A percentile compares a stretch with the other conserved stretches of the same genome.
phyloP scores from a whole-genome alignment of 768 basidiomycete genomes.

The Trichaptum fuscoviolaceum region DNA sequence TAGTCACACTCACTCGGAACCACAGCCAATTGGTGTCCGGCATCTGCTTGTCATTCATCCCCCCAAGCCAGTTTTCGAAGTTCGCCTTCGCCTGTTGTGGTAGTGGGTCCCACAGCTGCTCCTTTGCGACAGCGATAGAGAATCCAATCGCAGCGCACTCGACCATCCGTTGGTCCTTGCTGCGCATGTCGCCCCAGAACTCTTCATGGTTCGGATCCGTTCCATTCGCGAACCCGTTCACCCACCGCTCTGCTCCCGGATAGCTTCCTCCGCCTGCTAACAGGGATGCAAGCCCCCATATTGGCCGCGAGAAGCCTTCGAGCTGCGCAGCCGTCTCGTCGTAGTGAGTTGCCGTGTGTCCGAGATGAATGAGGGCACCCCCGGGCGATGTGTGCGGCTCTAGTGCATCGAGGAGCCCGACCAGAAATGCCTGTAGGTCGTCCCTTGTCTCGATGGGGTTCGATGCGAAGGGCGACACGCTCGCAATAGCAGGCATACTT shows the following conservation, averaged over 20 bases:
- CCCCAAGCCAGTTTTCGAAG: slow-evolving; percentile 62
- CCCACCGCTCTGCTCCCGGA: slow-evolving; percentile 55
- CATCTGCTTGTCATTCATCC: slow-evolving; percentile 81
- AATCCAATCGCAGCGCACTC: slow-evolving; percentile 77
- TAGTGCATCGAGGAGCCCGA: slow-evolving; percentile 58
- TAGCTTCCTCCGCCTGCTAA: slow-evolving; percentile 61
- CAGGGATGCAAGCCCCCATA: slow-evolving; percentile 69
- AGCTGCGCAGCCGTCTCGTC: slow-evolving; percentile 62
- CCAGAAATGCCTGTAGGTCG: slow-evolving; percentile 53
- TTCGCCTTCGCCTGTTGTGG: slow-evolving; percentile 46
- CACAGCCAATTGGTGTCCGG: slow-evolving; percentile 82
- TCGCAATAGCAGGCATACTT: slow-evolving; percentile 12
- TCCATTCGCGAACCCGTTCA: slow-evolving; percentile 58
- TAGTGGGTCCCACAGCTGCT: slow-evolving; percentile 62
- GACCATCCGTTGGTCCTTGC: slow-evolving; percentile 79
- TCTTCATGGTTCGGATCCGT: slow-evolving; percentile 62
- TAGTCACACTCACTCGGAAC: slow-evolving; percentile 52
- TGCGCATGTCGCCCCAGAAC: slow-evolving; percentile 72
- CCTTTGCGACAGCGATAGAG: slow-evolving; percentile 57
- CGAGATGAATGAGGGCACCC: slow-evolving; percentile 65
- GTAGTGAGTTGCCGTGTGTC: slow-evolving; percentile 38
- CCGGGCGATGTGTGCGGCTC: slow-evolving; percentile 66
- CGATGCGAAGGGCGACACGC: slow-evolving; percentile 38
- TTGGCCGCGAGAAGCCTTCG: slow-evolving; percentile 71
- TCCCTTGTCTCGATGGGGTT: slow-evolving; percentile 60